Conservation (phyloP, 805 yeast genomes). For the Vanderwaltozyma verrucispora region DNA sequence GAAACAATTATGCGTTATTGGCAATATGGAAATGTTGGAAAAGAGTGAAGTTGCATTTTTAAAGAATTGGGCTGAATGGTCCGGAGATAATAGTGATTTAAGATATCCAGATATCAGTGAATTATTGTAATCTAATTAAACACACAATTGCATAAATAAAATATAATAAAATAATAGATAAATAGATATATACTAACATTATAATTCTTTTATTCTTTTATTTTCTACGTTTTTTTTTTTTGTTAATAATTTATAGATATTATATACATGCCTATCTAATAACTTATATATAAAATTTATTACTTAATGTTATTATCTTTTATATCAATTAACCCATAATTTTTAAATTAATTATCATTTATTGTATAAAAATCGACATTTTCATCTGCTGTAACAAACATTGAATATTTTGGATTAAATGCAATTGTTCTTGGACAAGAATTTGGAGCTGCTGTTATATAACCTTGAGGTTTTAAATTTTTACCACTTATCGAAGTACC, state of each 20-base stretch:
- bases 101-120: conserved; percentile 51
- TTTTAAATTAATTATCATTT: conserved; percentile 10
- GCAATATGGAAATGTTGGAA: conserved; percentile 67
- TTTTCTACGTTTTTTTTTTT: no score
- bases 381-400: conserved; percentile 32
- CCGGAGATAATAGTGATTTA: conserved; percentile 55
- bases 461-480: conserved; percentile 20
- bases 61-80: conserved; percentile 58
- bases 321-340: no score
- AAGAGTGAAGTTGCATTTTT: conserved; percentile 37
- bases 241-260: no score
- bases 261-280: no score
- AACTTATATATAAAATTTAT: no score
- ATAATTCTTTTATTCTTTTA: no score
- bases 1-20: conserved; percentile 75
- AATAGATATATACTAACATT: no score
- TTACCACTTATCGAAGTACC: conserved; percentile 23
- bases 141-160: not conserved
- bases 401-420: conserved; percentile 33
- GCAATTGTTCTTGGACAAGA: conserved; percentile 31
- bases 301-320: no score
- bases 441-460: conserved; percentile 25
- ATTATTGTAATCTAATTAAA: conserved; percentile 12
- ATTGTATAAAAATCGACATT: conserved; percentile 28
- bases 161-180: not conserved